phyloP scores from a whole-genome alignment of 116 monocot genomes.

The Papilionanthe hybrid region DNA sequence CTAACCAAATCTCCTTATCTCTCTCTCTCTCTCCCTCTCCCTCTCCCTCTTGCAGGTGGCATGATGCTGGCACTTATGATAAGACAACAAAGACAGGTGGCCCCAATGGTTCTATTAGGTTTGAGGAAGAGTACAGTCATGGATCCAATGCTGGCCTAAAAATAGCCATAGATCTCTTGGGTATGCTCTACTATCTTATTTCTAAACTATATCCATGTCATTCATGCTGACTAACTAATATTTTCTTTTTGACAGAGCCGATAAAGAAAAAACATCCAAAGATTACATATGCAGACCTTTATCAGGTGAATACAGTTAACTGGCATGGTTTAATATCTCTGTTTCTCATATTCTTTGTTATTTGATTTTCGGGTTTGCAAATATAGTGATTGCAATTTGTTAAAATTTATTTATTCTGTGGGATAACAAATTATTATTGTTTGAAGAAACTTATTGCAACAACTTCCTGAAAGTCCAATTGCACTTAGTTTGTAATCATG shows the following conservation, averaged over 20 bases:
- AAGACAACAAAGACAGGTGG: slow-evolving; percentile 82
- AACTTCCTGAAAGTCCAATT: neutral
- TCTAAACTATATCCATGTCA: neutral
- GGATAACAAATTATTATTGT: neutral
- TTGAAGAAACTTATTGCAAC: neutral
- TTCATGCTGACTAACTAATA: neutral
- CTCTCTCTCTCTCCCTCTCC: too few relatives aligned
- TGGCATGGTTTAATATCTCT: neutral
- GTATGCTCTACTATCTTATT: slow-evolving; percentile 25
- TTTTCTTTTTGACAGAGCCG: slow-evolving; percentile 45
- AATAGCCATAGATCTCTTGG: slow-evolving; percentile 82
- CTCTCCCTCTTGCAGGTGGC: slow-evolving; percentile 61
- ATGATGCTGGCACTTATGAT: slow-evolving; percentile 96
- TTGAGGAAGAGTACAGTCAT: slow-evolving; percentile 67
- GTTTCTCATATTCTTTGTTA: neutral
- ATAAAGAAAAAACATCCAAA: slow-evolving; percentile 77
- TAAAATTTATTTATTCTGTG: neutral
- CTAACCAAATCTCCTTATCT: too few relatives aligned
- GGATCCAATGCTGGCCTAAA: slow-evolving; percentile 88
- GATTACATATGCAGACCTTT: slow-evolving; percentile 89
- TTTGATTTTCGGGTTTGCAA: neutral
- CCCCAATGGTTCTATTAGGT: slow-evolving; percentile 89
- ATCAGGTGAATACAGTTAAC: slow-evolving; percentile 52
- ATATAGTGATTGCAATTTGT: neutral
- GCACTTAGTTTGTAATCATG: neutral